A percentile compares a stretch with the other conserved stretches of the same genome.
Conservation (phyloP, 225 moss, liverwort and hornwort genomes). For the Pseudoscleropodium purum region DNA sequence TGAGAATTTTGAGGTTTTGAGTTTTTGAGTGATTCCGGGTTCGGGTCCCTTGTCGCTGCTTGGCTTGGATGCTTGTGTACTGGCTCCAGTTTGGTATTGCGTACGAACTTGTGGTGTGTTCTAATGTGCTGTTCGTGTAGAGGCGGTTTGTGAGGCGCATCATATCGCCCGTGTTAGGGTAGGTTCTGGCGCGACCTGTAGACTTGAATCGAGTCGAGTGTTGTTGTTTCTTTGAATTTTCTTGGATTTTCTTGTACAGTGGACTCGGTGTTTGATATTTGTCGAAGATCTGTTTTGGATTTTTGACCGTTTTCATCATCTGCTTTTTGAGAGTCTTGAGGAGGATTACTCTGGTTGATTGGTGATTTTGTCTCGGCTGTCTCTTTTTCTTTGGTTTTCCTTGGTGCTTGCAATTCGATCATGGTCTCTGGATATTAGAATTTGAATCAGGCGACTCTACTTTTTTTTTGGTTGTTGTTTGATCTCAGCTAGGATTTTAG, state of each 20-base stretch:
- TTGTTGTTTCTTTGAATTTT: background rate
- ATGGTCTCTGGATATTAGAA: background rate
- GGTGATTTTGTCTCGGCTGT: background rate
- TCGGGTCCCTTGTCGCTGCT: background rate
- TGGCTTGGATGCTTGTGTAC: background rate
- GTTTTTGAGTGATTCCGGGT: background rate
- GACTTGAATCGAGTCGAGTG: background rate
- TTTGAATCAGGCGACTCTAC: background rate
- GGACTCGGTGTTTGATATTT: background rate
- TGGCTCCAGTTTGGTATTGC: background rate
- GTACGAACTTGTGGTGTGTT: background rate
- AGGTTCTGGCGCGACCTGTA: background rate
- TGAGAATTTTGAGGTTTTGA: background rate
- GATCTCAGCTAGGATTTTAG: background rate
- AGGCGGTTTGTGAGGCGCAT: background rate
- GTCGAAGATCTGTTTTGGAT: background rate
- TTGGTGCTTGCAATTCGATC: background rate
- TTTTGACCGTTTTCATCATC: background rate
- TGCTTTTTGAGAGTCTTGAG: background rate
- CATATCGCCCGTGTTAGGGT: background rate
- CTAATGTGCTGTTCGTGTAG: background rate
- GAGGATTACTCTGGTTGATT: background rate
- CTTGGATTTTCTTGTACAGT: background rate
- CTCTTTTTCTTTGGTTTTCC: background rate
- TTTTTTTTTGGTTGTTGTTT: too few species aligned